Evolutionary conservation across 116 monocot genomes (phyloP).

Genomic region (Zostera marina): DNA sequence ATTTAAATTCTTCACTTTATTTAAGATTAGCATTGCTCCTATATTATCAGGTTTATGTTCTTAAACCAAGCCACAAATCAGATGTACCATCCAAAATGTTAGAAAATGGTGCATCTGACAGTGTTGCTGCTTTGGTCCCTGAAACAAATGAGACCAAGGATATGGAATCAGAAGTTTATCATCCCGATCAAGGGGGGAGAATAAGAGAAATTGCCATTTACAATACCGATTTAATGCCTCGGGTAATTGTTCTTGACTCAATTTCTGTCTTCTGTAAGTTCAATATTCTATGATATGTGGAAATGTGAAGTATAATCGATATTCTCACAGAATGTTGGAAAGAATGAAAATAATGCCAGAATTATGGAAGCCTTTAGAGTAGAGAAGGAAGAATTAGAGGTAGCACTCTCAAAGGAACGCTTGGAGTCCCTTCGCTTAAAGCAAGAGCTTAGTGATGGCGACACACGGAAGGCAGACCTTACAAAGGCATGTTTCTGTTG

Average conservation of each 20-base stretch:
- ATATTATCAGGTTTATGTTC: conserved; percentile 59
- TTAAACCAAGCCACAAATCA: conserved; percentile 82
- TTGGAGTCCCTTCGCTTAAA: conserved; percentile 55
- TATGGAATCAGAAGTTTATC: conserved; percentile 51
- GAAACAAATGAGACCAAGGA: conserved; percentile 38
- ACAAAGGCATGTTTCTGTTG: conserved; percentile 41
- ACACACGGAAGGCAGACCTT: conserved; percentile 53
- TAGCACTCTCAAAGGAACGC: conserved; percentile 50
- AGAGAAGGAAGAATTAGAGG: conserved; percentile 75
- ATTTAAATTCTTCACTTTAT: neutral
- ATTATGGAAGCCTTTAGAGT: conserved; percentile 33
- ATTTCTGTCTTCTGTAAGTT: neutral
- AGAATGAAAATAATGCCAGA: conserved; percentile 22
- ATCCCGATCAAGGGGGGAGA: conserved; percentile 58
- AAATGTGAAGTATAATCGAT: neutral
- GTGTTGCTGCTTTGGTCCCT: conserved; percentile 23
- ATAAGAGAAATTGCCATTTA: conserved; percentile 61
- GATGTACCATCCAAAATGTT: conserved; percentile 37
- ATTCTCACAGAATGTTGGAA: conserved; percentile 32
- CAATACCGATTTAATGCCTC: conserved; percentile 30
- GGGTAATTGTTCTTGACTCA: conserved; percentile 17
- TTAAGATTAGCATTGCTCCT: neutral
- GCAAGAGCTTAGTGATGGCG: conserved; percentile 68
- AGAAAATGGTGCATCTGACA: conserved; percentile 41
- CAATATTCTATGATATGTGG: neutral